phyloP scores from a whole-genome alignment of 2,329 filamentous ascomycete genomes.

The Sphaerostilbella broomeana region DNA sequence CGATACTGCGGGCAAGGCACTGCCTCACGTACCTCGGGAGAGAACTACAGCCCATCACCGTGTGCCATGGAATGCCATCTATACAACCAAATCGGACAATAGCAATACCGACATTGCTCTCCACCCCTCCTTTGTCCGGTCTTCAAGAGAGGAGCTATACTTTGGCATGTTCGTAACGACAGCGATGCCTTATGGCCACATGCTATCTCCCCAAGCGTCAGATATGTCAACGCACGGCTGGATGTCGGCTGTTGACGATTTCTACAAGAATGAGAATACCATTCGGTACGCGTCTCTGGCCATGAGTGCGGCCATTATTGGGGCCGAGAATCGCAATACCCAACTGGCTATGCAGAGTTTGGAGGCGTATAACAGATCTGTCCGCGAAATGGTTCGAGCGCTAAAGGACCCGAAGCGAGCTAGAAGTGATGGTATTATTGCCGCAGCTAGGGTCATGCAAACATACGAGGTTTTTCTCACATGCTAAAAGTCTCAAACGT shows the following conservation, averaged over 20 bases:
- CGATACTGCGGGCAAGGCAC: not conserved
- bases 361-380: constrained; percentile 17
- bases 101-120: not conserved
- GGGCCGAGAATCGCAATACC: constrained; percentile 14
- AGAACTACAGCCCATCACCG: not conserved
- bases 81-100: constrained; percentile 3
- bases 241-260: constrained; percentile 16
- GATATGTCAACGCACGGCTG: constrained; percentile 17
- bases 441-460: constrained; percentile 15
- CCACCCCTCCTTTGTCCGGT: constrained; percentile 11
- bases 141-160: constrained; percentile 16
- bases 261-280: constrained; percentile 16
- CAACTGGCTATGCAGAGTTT: constrained; percentile 18
- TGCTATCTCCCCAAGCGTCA: constrained; percentile 9
- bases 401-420: constrained; percentile 12
- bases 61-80: constrained; percentile 8
- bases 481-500: not conserved
- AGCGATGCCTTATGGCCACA: constrained; percentile 12
- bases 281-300: constrained; percentile 17
- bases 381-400: constrained; percentile 14
- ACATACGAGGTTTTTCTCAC: constrained; percentile 19
- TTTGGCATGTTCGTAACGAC: constrained; percentile 14
- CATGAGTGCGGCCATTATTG: constrained; percentile 18
- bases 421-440: constrained; percentile 14
- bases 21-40: not conserved